A percentile compares a stretch with the other conserved stretches of the same genome.
phyloP scores from a whole-genome alignment of 2,329 filamentous ascomycete species.

The Monilinia fructicola region DNA sequence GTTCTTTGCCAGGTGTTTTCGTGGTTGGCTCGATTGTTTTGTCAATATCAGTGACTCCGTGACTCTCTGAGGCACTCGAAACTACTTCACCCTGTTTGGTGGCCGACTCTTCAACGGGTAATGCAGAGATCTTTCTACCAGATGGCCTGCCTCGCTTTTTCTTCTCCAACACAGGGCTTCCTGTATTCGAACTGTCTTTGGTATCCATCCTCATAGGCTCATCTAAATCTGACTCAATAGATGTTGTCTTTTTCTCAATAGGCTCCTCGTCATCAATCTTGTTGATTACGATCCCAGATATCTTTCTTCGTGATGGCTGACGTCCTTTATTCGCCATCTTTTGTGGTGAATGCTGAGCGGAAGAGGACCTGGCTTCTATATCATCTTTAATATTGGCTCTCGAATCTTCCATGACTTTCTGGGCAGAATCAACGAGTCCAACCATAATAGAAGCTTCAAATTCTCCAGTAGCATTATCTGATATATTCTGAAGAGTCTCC shows the following conservation, averaged over 20 bases:
- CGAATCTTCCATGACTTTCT: neutral
- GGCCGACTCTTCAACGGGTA: neutral
- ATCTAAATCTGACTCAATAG: neutral
- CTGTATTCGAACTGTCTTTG: neutral
- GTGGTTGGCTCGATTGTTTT: neutral
- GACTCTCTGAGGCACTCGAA: neutral
- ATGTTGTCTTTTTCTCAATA: neutral
- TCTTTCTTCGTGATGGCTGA: slow-evolving; percentile 1
- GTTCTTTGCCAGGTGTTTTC: neutral
- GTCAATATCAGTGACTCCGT: neutral
- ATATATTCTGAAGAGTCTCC: neutral
- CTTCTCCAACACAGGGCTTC: neutral
- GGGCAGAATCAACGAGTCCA: neutral
- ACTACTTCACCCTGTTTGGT: neutral
- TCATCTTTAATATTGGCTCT: neutral
- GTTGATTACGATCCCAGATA: neutral
- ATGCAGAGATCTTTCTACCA: neutral
- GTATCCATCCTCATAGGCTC: neutral
- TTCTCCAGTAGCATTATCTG: neutral
- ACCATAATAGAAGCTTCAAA: neutral
- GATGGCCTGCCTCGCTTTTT: neutral
- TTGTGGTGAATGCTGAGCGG: neutral
- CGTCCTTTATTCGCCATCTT: neutral
- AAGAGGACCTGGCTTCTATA: neutral
- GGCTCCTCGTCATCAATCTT: neutral